Conservation (phyloP, 768 basidiomycete species). For the Auriculariales sp. region DNA sequence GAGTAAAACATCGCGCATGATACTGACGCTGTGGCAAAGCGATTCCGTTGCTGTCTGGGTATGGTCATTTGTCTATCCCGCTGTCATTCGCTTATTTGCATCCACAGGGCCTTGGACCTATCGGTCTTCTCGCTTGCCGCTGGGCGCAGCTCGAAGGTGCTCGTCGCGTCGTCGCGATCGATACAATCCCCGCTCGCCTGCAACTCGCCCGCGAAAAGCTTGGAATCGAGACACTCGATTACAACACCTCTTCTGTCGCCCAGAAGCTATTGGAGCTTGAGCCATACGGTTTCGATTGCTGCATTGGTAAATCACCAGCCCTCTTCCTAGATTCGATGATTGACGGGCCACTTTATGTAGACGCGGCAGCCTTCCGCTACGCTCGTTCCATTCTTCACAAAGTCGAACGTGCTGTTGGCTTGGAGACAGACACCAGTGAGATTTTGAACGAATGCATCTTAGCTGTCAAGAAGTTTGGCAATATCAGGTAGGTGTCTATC, state of each 20-base stretch:
- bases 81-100: neutral
- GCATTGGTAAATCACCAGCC: slow-evolving; percentile 12
- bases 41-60: slow-evolving; percentile 64
- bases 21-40: slow-evolving; percentile 11
- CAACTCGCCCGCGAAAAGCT: slow-evolving; percentile 28
- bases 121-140: slow-evolving; percentile 44
- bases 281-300: slow-evolving; percentile 47
- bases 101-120: slow-evolving; percentile 44
- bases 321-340: neutral
- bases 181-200: slow-evolving; percentile 39
- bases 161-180: slow-evolving; percentile 55
- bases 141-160: slow-evolving; percentile 60
- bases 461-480: slow-evolving; percentile 38
- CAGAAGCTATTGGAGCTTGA: slow-evolving; percentile 45
- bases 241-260: slow-evolving; percentile 36
- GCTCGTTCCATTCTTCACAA: slow-evolving; percentile 53
- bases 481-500: neutral
- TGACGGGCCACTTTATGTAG: neutral
- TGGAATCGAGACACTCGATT: slow-evolving; percentile 44
- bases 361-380: slow-evolving; percentile 47
- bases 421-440: slow-evolving; percentile 63
- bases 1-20: neutral
- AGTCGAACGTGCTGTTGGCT: slow-evolving; percentile 52
- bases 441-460: slow-evolving; percentile 38
- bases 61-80: slow-evolving; percentile 10